Percentiles rank a stretch among this genome's conserved stretches.
These are phyloP conservation scores for Microsporum ferrugineum DNA, from an alignment of 2,329 filamentous ascomycete genomes.

Conservation along the genomic window DNA sequence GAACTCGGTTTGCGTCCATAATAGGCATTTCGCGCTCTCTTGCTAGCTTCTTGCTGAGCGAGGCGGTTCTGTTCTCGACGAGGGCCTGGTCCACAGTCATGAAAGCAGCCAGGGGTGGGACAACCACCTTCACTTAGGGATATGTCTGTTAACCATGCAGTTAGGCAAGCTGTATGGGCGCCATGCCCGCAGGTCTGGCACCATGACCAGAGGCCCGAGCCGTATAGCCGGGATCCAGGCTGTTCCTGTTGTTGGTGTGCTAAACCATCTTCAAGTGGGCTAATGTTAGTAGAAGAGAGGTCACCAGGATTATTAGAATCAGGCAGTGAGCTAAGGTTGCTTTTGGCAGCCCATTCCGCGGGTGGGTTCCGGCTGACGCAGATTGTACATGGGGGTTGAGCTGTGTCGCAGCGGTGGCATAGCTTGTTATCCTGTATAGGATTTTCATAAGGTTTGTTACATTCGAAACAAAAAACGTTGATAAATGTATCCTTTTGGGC, in stretches of 20 bases:
- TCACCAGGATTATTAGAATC: background rate
- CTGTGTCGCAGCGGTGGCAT: constrained; percentile 40
- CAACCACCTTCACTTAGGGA: constrained; percentile 44
- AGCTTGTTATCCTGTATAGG: constrained; percentile 37
- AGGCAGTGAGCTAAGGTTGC: constrained; percentile 4
- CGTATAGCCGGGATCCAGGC: constrained; percentile 19
- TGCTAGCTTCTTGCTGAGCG: constrained; percentile 23
- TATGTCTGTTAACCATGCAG: constrained; percentile 43
- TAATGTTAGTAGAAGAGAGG: background rate
- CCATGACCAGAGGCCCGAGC: constrained; percentile 41
- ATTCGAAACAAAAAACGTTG: constrained; percentile 45
- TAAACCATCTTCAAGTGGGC: background rate
- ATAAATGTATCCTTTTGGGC: constrained; percentile 44
- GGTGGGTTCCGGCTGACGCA: constrained; percentile 34
- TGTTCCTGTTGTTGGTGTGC: constrained; percentile 6
- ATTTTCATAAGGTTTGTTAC: constrained; percentile 46
- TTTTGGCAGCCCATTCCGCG: constrained; percentile 28
- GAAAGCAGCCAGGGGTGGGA: constrained; percentile 48
- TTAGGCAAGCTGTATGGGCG: constrained; percentile 47
- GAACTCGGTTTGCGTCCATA: constrained; percentile 25
- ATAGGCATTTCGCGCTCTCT: constrained; percentile 22
- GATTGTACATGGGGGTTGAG: constrained; percentile 32
- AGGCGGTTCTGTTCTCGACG: constrained; percentile 32
- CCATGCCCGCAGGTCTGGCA: constrained; percentile 52
- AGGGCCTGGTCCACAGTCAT: constrained; percentile 46